Base-by-base conservation (phyloP, 2,329 filamentous ascomycete genomes). In the Stemphylium lycopersici region DNA sequence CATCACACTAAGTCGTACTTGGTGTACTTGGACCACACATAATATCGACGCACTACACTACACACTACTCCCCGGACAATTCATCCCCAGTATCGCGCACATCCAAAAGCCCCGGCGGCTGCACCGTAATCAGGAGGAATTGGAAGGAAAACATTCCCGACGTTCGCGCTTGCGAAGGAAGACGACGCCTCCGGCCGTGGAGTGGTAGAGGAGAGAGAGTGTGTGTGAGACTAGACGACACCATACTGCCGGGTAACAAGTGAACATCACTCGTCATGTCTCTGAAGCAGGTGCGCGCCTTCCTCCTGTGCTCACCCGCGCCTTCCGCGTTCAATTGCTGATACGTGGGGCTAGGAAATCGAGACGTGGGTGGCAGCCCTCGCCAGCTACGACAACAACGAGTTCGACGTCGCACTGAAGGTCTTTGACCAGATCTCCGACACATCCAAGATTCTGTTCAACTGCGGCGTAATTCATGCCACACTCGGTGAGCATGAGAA, bases 401-500 rank as follows among this genome's bases (percentile, higher is more conserved):
- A 99, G 72, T 98, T 96, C 78, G 93, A 98, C 70, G 90, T 93
- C 63, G 87, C 95, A 24, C 79, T 98, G 59, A 85, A 83, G 66
- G 86, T 90, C 57, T 98, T 99, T 72, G 90, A 91, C 59, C 85
- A 83, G 65, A 96, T 99, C 69, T 84, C 90, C 58, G 95, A 98
- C 75, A 99, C 95, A 0, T 97, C 95, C 66, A 98, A 96, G 81
- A 99, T 99, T 59, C 82, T 96, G 58, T 99, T 99, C 82, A 99
- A 99, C 72, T 96, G 93, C 77, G 95, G 95, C 66, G 93, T 99
- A 34, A 98, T 99, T 68, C 90, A 97, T 80, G 95, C 95, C 34
- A 98, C 95, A 0, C 82, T 99, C 15, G 95, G 95, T 65, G 92
- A 98, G 75, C 95, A 99, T 78, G 90, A 93, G 74, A 92, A 91